Evolutionary conservation across 2,329 filamentous ascomycete species (phyloP).

Genomic region (Triangularia setosa): DNA sequence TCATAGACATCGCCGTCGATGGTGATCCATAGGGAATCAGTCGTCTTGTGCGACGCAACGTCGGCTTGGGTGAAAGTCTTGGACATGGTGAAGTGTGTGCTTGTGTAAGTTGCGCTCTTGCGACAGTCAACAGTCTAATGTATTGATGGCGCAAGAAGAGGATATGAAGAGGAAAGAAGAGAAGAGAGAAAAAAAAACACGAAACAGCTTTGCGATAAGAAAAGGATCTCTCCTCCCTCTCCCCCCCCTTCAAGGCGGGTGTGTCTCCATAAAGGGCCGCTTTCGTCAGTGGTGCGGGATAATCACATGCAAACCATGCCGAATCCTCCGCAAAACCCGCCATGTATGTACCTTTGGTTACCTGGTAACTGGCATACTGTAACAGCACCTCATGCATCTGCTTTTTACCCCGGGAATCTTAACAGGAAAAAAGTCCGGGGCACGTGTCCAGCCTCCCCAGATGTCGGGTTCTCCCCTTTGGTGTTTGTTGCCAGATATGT

Average conservation of each 20-base stretch:
- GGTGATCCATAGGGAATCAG: slow-evolving; percentile 80
- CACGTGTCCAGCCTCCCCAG: neutral
- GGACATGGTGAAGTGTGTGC: slow-evolving; percentile 60
- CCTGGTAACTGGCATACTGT: neutral
- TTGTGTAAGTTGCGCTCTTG: neutral
- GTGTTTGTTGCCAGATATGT: neutral
- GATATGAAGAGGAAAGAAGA: neutral
- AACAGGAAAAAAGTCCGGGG: neutral
- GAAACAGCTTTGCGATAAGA: neutral
- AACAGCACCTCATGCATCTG: neutral
- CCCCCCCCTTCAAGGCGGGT: neutral
- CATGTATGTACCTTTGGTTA: neutral
- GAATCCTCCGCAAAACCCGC: neutral
- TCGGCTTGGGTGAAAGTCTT: slow-evolving; percentile 80
- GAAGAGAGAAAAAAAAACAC: neutral
- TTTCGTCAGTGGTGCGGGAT: neutral
- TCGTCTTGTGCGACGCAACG: slow-evolving; percentile 88
- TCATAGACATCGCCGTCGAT: slow-evolving; percentile 97
- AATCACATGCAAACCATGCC: slow-evolving; percentile 14
- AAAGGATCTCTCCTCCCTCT: neutral
- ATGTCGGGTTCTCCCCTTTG: too few species aligned
- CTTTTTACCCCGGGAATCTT: neutral
- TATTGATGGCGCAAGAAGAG: neutral
- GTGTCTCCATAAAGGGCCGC: slow-evolving; percentile 11
- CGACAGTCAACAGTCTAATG: neutral